phyloP scores from a whole-genome alignment of 202 grass and related monocot genomes.

The Eragrostis tef region DNA sequence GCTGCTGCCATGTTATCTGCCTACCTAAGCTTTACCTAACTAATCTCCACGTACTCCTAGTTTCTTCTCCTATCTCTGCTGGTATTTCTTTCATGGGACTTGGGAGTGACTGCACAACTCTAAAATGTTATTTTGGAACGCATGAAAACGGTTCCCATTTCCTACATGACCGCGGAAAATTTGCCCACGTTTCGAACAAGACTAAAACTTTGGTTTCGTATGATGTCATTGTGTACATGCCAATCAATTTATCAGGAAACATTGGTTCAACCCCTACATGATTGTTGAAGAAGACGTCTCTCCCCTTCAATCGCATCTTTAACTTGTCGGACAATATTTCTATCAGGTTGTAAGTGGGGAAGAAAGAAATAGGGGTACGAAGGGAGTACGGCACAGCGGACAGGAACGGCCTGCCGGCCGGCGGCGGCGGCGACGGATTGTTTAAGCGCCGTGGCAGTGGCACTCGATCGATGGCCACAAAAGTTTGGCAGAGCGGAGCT shows the following conservation, averaged over 20 bases:
- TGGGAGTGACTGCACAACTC: too few relatives aligned
- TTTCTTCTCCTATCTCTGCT: not conserved
- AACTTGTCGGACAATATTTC: not conserved
- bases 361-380: not conserved
- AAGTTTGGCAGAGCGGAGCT: not conserved
- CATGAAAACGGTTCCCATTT: too few relatives aligned
- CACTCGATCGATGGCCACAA: not conserved
- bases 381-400: conserved; percentile 28
- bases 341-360: not conserved
- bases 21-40: not conserved
- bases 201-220: not conserved
- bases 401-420: conserved; percentile 4
- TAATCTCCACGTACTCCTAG: not conserved
- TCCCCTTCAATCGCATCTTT: not conserved
- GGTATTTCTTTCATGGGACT: too few relatives aligned
- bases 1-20: not conserved
- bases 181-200: too few relatives aligned
- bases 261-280: too few relatives aligned
- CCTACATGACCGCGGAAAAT: too few relatives aligned
- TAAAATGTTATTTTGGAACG: too few relatives aligned
- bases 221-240: not conserved
- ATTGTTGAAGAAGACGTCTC: too few relatives aligned
- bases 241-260: too few relatives aligned
- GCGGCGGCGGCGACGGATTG: not conserved
- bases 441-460: conserved; percentile 1